phyloP scores from a whole-genome alignment of 2,329 filamentous ascomycete species.

The Xylaria sp. region DNA sequence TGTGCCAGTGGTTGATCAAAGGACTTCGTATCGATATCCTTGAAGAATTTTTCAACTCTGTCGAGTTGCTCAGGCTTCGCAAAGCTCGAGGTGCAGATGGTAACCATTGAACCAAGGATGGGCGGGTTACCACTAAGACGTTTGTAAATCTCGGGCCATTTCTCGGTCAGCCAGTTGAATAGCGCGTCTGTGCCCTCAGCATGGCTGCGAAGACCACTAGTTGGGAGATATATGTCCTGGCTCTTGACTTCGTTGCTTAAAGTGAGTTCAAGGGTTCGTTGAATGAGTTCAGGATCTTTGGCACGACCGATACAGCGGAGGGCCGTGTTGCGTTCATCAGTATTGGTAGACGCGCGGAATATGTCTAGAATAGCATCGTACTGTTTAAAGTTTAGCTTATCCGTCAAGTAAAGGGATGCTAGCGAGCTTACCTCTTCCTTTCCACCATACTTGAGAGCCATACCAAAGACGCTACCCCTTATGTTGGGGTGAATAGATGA shows the following conservation, averaged over 20 bases:
- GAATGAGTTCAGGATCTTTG: conserved; percentile 79
- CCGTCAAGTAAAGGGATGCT: background rate
- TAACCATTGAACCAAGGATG: conserved; percentile 86
- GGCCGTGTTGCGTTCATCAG: conserved; percentile 91
- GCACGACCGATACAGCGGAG: conserved; percentile 84
- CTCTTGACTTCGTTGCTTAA: conserved; percentile 87
- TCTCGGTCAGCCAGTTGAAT: conserved; percentile 83
- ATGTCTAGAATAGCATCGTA: conserved; percentile 82
- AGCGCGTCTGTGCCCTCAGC: conserved; percentile 81
- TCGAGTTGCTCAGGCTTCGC: conserved; percentile 79
- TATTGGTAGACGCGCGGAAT: conserved; percentile 78
- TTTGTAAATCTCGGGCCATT: conserved; percentile 86
- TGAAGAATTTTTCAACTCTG: conserved; percentile 83
- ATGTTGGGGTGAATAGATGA: conserved; percentile 92
- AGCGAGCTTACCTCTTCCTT: conserved; percentile 73
- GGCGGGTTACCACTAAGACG: conserved; percentile 86
- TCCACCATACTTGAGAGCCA: conserved; percentile 84
- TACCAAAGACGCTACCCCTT: conserved; percentile 84
- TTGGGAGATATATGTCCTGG: conserved; percentile 92
- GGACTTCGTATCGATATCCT: conserved; percentile 79
- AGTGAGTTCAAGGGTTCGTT: conserved; percentile 80
- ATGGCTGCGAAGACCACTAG: conserved; percentile 80
- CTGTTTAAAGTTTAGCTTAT: conserved; percentile 50
- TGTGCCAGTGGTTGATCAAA: conserved; percentile 92
- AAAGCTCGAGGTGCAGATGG: conserved; percentile 84